Evolutionary conservation across 257 asterid species (phyloP).

Genomic region (Solanum rostratum): DNA sequence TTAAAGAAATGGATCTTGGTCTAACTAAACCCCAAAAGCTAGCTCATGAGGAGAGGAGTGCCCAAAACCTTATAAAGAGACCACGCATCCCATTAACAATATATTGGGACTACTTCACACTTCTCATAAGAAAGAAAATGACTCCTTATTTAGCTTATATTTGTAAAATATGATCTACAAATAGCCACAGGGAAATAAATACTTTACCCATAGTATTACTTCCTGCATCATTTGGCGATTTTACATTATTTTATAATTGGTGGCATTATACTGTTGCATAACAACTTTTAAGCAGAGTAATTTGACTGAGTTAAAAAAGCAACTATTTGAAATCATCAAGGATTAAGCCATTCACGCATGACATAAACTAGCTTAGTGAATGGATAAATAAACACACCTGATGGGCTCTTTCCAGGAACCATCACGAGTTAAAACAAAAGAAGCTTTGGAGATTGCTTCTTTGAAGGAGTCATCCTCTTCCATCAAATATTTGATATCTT

Average conservation of each 20-base stretch:
- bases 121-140: neutral
- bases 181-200: neutral
- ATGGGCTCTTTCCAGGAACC: conserved; percentile 84
- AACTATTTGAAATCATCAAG: neutral
- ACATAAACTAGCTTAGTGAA: neutral
- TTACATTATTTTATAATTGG: neutral
- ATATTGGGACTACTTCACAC: neutral
- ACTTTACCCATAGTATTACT: neutral
- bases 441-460: conserved; percentile 41
- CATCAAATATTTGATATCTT: conserved; percentile 48
- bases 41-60: neutral
- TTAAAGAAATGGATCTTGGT: neutral
- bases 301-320: neutral
- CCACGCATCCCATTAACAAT: neutral
- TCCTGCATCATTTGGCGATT: neutral
- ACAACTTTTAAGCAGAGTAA: neutral
- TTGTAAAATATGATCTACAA: neutral
- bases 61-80: neutral
- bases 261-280: neutral
- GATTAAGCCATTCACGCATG: neutral
- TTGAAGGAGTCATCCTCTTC: conserved; percentile 56
- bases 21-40: neutral
- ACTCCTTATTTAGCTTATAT: neutral
- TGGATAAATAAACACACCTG: conserved; percentile 39
- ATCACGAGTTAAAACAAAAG: conserved; percentile 66